Conservation (phyloP, 2,329 filamentous ascomycete species). For the Endothia cerciana region DNA sequence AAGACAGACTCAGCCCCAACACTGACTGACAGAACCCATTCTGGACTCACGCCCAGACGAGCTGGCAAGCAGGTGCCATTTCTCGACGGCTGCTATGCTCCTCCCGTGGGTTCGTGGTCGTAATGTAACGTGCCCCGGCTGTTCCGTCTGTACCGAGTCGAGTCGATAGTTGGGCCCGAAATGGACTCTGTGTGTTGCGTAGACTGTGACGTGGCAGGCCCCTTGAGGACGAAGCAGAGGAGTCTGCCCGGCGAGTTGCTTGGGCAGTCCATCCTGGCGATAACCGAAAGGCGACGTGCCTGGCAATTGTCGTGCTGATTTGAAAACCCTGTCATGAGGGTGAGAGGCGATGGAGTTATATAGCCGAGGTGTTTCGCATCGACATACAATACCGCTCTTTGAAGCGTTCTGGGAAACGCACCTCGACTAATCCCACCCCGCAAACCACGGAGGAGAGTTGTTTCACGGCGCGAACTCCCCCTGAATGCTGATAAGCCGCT, state of each 20-base stretch:
- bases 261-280: neutral
- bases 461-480: constrained; percentile 1
- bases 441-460: neutral
- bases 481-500: neutral
- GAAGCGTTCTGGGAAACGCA: no score
- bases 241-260: neutral
- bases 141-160: no score
- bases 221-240: neutral
- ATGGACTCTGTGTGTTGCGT: neutral
- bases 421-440: neutral
- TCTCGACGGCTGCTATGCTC: neutral
- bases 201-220: constrained; percentile 1
- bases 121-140: no score
- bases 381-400: neutral
- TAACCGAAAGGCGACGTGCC: neutral
- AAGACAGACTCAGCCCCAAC: neutral
- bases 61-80: neutral
- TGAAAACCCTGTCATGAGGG: no score
- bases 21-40: no score
- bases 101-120: no score
- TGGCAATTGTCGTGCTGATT: neutral
- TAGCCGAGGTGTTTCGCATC: no score
- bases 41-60: neutral
- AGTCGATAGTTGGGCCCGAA: neutral
- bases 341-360: no score